phyloP scores from a whole-genome alignment of 805 yeast genomes.

The Kodamaea kakaduensis region DNA sequence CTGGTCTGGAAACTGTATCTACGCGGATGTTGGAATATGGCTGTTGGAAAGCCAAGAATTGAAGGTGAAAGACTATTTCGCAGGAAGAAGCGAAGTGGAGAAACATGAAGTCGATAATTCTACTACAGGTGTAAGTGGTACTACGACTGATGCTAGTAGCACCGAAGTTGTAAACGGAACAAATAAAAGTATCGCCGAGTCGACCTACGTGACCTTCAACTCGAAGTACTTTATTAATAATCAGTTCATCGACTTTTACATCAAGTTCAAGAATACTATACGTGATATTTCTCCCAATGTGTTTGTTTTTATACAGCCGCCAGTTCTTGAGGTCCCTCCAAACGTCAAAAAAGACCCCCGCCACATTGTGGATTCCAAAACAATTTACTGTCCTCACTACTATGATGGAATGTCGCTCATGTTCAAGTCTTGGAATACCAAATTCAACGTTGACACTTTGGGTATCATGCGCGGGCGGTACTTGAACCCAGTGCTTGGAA shows the following conservation, averaged over 20 bases:
- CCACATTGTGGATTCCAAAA: slow-evolving; percentile 53
- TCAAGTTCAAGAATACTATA: slow-evolving; percentile 44
- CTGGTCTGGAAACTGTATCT: slow-evolving; percentile 80
- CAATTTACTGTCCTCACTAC: slow-evolving; percentile 83
- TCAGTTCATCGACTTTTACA: slow-evolving; percentile 62
- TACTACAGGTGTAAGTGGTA: no score
- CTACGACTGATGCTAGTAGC: no score
- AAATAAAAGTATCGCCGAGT: no score
- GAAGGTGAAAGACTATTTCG: neutral
- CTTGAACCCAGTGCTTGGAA: slow-evolving; percentile 63
- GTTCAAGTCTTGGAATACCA: slow-evolving; percentile 85
- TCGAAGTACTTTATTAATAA: slow-evolving; percentile 53
- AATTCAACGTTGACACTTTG: slow-evolving; percentile 80
- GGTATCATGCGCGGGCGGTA: slow-evolving; percentile 83
- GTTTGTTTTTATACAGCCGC: slow-evolving; percentile 71
- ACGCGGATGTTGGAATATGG: slow-evolving; percentile 83
- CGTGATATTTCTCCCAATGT: slow-evolving; percentile 42
- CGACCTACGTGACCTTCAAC: no score
- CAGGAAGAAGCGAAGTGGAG: no score
- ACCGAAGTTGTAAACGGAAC: no score
- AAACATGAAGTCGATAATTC: no score
- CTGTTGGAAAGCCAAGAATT: slow-evolving; percentile 1
- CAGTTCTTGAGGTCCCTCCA: slow-evolving; percentile 79
- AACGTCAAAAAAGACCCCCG: slow-evolving; percentile 44
- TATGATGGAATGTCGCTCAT: slow-evolving; percentile 93